A percentile compares a stretch with the other conserved stretches of the same genome.
phyloP scores from a whole-genome alignment of 2,329 filamentous ascomycete genomes.

The Alternaria postmessia region DNA sequence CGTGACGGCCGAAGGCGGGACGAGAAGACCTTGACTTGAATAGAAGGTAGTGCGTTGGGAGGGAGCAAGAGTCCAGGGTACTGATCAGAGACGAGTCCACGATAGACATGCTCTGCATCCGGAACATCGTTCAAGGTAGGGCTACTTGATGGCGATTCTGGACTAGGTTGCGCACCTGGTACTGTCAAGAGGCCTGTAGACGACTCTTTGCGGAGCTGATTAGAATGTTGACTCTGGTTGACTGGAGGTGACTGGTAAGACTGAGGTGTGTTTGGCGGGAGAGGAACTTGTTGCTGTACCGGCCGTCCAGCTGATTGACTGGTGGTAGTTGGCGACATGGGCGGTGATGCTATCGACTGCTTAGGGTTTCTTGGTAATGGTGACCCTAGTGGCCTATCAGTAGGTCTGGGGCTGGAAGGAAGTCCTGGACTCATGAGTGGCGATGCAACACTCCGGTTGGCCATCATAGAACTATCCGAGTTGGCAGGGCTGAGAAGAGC shows the following conservation, averaged over 20 bases:
- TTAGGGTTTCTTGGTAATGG: conserved; percentile 66
- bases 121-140: conserved; percentile 40
- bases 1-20: conserved; percentile 94
- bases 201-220: conserved; percentile 35
- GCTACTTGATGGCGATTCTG: conserved; percentile 42
- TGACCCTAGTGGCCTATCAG: conserved; percentile 66
- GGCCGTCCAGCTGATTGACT: conserved; percentile 74
- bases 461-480: conserved; percentile 50
- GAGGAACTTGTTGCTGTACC: conserved; percentile 75
- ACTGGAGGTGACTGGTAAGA: conserved; percentile 65
- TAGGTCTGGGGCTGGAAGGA: conserved; percentile 68
- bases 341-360: conserved; percentile 68
- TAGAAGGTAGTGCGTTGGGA: conserved; percentile 85
- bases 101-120: conserved; percentile 67
- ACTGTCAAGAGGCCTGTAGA: conserved; percentile 40
- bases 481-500: conserved; percentile 61
- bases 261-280: conserved; percentile 74
- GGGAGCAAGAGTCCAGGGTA: conserved; percentile 86
- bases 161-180: conserved; percentile 44
- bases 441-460: conserved; percentile 52
- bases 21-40: conserved; percentile 87
- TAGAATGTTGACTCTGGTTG: conserved; percentile 49
- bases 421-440: conserved; percentile 69
- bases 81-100: conserved; percentile 82
- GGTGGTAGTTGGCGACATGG: conserved; percentile 69